Evolutionary conservation across 2,329 filamentous ascomycete genomes (phyloP), one percentile per base, ranked within the genome.

Genomic region (Spiromastix sp.): DNA sequence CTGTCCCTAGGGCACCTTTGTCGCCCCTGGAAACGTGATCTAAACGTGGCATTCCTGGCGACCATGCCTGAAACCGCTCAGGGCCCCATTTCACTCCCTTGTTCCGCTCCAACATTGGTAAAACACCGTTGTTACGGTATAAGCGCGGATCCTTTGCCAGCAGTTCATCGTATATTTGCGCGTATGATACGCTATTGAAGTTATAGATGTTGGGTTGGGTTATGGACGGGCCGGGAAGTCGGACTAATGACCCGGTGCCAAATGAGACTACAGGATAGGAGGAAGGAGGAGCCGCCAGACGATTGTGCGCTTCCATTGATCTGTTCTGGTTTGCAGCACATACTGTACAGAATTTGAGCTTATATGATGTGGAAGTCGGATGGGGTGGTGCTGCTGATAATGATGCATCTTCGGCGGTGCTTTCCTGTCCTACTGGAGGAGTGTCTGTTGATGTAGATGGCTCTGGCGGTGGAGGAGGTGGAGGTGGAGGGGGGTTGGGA

Each of bases 301-400:
- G 84, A 18, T 95, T 76, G 60, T 98, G 91, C n/a, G 89, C 89
- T 71, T 96, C 91, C 91, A 98, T 96, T n/a, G 85, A 93, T 77
- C 91, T 79, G 55, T 98, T 98, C 60, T 98, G 86, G 52, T 98
- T 98, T 52, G 86, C 94, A 5, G 91, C 91, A 63, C 91, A 98
- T n/a, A 98, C 43, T 29, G 43, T 45, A 36, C 43, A 45, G 39
- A 45, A 45, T 39, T 43, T 45, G 42, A 98, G 73, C 63, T 91
- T 94, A 71, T 79, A 94, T 34, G 71, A 74, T n/a, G 66, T 66
- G 17, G 72, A 67, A 10, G 66, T 60, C 17, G 66, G 61, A 36
- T 64, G 43, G 17, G 43, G 38, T 29, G 42, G 47, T 37, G 28
- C 36, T 30, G 36, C 34, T n/a, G n/a, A n/a, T n/a, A n/a, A n/a